Conservation (phyloP, 352 stramenopile species). For the Phytophthora macrochlamydospora region DNA sequence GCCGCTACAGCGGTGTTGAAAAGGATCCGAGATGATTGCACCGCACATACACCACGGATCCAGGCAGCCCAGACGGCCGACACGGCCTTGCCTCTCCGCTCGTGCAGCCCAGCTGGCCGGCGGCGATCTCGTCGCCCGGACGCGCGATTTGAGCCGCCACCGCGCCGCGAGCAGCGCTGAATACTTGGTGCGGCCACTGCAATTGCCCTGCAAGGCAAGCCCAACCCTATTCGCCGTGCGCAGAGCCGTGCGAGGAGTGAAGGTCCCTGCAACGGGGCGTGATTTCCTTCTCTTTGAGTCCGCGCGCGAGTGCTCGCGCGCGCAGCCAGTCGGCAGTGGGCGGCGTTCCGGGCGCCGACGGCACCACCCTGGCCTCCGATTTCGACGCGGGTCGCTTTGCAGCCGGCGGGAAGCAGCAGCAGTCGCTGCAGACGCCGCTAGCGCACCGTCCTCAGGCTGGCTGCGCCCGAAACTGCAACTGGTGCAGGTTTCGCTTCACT, state of each 20-base stretch:
- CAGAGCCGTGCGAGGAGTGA: background rate
- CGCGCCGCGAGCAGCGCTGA: background rate
- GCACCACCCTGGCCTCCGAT: too few relatives aligned
- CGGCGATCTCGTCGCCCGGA: background rate
- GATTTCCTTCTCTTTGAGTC: background rate
- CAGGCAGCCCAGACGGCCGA: background rate
- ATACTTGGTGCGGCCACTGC: background rate
- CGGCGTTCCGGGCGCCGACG: too few relatives aligned
- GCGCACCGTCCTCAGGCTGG: too few relatives aligned
- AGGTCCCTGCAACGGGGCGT: background rate
- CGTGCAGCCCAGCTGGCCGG: background rate
- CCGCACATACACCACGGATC: background rate
- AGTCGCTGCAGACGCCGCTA: too few relatives aligned
- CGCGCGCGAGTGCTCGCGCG: too few relatives aligned
- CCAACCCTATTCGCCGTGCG: too few relatives aligned
- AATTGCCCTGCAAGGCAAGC: too few relatives aligned
- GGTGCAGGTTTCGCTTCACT: background rate
- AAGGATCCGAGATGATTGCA: too few relatives aligned
- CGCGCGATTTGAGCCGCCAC: background rate
- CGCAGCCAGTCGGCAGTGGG: background rate
- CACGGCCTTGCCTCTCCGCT: background rate
- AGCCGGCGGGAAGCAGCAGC: too few relatives aligned
- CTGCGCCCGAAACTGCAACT: too few relatives aligned
- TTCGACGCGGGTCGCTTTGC: too few relatives aligned
- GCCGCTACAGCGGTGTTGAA: too few relatives aligned